Base-by-base conservation (phyloP, 176 grass and related monocot genomes). In the Eleusine indica region DNA sequence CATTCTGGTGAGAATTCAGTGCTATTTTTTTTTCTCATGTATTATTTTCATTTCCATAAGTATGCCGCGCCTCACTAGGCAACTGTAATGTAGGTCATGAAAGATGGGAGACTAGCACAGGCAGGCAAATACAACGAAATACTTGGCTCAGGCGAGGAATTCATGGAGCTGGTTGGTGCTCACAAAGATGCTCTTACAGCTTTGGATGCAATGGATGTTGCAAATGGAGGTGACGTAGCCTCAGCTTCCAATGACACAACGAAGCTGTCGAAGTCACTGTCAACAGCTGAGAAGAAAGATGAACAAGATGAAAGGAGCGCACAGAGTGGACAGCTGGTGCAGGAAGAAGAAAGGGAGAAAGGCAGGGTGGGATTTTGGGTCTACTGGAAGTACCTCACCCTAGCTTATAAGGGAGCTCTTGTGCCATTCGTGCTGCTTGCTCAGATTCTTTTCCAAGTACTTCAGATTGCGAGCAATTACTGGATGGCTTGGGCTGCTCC, bases 321-420 rank as follows among this genome's bases (percentile, higher is more conserved):
- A 73, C 66, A 62, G 61, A 77, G 84, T 72, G 95, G 90, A 42
- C 90, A 97, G 76, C 78, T 70, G 77, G 95, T 97, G 62, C 92
- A 94, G 86, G 95, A 91, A 85, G 95, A 97, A 88, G 95, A 97
- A 77, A 93, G 95, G 68, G 95, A 91, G 82, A 89, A 93, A 80
- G 95, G 92, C 79, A 94, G 70, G 69, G 92, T 97, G 47, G 95
- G 88, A 18, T 93, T 94, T 69, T 93, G 79, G 95, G 90, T 97
- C 44, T 97, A 94, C 74, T 97, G 92, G 95, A 94, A 80, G 56
- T 94, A 94, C 68, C 73, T 97, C 32, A 97, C 95, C 35, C 75
- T 88, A 47, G 90, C 92, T 75, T 91, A 97, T 73, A 92, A 85
- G 56, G 95, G 95, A 53, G 90, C 90, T 65, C 82, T 97, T 57